These are phyloP conservation scores for Annona cherimola DNA, from an alignment of 164 flowering plant genomes.

Conservation along the genomic window DNA sequence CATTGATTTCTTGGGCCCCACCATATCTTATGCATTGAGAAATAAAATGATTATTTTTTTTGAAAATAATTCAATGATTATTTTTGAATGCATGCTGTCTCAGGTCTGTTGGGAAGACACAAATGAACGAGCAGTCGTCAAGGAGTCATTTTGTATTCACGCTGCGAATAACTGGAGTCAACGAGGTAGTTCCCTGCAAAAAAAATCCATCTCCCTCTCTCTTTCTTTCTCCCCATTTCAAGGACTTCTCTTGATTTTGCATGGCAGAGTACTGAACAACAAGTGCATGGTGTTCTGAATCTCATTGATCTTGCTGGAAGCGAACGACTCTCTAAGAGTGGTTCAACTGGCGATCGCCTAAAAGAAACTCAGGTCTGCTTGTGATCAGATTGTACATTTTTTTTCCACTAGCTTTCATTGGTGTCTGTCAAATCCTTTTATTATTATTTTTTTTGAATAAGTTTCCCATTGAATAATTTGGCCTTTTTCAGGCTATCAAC, in stretches of 20 bases:
- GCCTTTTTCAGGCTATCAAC: slow-evolving; percentile 66
- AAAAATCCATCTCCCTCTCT: not conserved
- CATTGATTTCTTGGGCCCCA: not conserved
- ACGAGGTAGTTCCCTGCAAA: slow-evolving; percentile 49
- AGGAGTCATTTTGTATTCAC: slow-evolving; percentile 97
- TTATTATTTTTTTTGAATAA: not conserved
- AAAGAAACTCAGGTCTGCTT: slow-evolving; percentile 81
- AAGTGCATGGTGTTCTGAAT: slow-evolving; percentile 89
- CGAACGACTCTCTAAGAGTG: slow-evolving; percentile 97
- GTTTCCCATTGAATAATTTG: not conserved
- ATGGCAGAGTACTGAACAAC: slow-evolving; percentile 81
- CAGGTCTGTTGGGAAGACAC: slow-evolving; percentile 93
- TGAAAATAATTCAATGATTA: no score
- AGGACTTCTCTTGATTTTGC: not conserved
- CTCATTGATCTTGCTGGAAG: slow-evolving; percentile 99
- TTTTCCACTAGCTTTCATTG: not conserved
- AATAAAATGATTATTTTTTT: no score
- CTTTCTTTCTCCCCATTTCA: not conserved
- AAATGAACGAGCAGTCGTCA: slow-evolving; percentile 96
- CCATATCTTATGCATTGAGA: not conserved
- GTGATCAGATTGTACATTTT: not conserved
- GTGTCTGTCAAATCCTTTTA: not conserved
- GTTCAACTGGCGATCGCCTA: slow-evolving; percentile 85
- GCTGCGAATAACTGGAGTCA: slow-evolving; percentile 70
- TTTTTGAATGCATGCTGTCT: not conserved